Percentiles rank a stretch among this genome's conserved stretches.
These are phyloP conservation scores for Cyclotella kingstonii DNA, from an alignment of 108 stramenopile genomes.

Conservation along the genomic window DNA sequence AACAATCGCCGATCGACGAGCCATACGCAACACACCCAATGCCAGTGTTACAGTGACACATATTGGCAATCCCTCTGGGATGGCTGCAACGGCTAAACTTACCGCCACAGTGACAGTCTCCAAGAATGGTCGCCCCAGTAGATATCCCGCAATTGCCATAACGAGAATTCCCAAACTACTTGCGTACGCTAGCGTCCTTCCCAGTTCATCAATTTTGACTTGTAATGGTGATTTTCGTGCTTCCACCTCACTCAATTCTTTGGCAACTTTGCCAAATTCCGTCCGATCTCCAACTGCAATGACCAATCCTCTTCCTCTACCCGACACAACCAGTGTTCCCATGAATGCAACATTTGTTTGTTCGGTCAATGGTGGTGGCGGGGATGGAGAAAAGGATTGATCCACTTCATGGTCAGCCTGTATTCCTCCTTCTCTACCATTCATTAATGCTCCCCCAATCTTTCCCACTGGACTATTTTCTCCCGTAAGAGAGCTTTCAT, in stretches of 20 bases:
- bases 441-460: conserved; percentile 37
- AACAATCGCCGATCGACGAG: conserved; percentile 86
- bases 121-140: conserved; percentile 80
- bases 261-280: conserved; percentile 91
- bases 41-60: conserved; percentile 90
- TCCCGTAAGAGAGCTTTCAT: conserved; percentile 92
- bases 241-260: conserved; percentile 78
- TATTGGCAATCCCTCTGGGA: conserved; percentile 93
- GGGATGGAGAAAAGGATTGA: not conserved
- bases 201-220: conserved; percentile 94
- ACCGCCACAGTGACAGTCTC: conserved; percentile 94
- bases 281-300: conserved; percentile 83
- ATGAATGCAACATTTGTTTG: conserved; percentile 92
- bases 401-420: not conserved
- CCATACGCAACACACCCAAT: conserved; percentile 93
- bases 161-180: conserved; percentile 80
- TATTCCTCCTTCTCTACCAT: not conserved
- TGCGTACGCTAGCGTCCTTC: conserved; percentile 74
- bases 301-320: conserved; percentile 89
- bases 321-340: conserved; percentile 90
- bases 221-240: conserved; percentile 89
- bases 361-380: conserved; percentile 62
- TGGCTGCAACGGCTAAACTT: conserved; percentile 97
- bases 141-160: conserved; percentile 83
- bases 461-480: conserved; percentile 87